phyloP scores from a whole-genome alignment of 345 rosid genomes.

The Mercurialis annua region DNA sequence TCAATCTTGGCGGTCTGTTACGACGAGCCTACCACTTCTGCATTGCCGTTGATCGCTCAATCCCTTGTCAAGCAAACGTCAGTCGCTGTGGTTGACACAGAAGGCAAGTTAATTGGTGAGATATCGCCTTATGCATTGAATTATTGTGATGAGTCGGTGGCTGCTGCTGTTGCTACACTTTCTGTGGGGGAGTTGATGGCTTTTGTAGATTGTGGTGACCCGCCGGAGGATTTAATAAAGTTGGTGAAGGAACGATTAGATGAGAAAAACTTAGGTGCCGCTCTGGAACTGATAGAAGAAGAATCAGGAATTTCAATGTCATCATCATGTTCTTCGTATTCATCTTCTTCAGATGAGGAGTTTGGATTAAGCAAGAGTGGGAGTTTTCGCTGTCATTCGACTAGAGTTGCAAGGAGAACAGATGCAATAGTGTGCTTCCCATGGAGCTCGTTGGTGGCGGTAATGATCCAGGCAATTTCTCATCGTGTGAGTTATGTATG shows the following conservation, averaged over 20 bases:
- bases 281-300: conserved; percentile 43
- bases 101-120: conserved; percentile 44
- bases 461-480: conserved; percentile 63
- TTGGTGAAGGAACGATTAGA: conserved; percentile 45
- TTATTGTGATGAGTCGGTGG: conserved; percentile 37
- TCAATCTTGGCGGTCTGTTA: conserved; percentile 35
- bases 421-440: conserved; percentile 48
- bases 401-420: conserved; percentile 33
- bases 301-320: conserved; percentile 32
- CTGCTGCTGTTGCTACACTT: conserved; percentile 53
- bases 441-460: conserved; percentile 57
- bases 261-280: conserved; percentile 34
- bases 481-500: conserved; percentile 49
- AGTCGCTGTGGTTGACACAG: conserved; percentile 41
- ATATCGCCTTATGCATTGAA: conserved; percentile 46
- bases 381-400: conserved; percentile 25
- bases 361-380: conserved; percentile 28
- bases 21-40: conserved; percentile 40
- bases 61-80: conserved; percentile 44
- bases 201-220: conserved; percentile 47
- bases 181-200: conserved; percentile 56
- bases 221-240: conserved; percentile 38
- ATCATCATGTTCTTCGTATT: conserved; percentile 22
- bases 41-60: conserved; percentile 35
- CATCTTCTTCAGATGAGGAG: conserved; percentile 51